A percentile compares a stretch with the other conserved stretches of the same genome.
phyloP scores from a whole-genome alignment of 169 alveolate genomes.

The Eimeria acervulina region DNA sequence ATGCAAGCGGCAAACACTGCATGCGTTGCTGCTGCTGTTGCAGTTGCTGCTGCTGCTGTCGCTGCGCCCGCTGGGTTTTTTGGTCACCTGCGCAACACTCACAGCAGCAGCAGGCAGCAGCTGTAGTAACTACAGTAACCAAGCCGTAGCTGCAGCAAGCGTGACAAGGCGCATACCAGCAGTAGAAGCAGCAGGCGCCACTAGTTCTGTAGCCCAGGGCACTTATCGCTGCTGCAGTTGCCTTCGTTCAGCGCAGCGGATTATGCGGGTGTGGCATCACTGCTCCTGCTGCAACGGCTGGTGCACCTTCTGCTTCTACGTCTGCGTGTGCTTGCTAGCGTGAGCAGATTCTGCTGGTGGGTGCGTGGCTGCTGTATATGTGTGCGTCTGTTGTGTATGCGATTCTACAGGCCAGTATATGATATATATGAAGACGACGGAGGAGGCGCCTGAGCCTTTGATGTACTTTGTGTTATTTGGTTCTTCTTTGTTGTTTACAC shows the following conservation, averaged over 20 bases:
- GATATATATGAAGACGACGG: slow-evolving; percentile 58
- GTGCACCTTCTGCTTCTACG: neutral
- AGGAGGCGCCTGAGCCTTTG: slow-evolving; percentile 68
- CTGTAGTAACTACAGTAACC: neutral
- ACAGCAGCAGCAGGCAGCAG: neutral
- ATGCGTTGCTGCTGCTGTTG: neutral
- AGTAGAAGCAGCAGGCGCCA: neutral
- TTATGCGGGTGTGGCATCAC: neutral
- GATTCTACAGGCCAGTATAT: slow-evolving; percentile 76
- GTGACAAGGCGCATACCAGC: neutral
- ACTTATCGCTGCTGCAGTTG: neutral
- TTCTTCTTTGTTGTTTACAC: slow-evolving; percentile 8
- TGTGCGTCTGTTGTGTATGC: neutral
- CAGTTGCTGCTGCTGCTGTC: neutral
- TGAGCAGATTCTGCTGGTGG: neutral
- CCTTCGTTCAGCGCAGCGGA: neutral
- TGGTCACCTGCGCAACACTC: neutral
- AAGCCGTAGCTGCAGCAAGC: neutral
- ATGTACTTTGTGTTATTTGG: slow-evolving; percentile 70
- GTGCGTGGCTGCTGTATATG: neutral
- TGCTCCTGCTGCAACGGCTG: neutral
- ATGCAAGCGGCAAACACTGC: neutral
- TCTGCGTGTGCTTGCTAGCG: neutral
- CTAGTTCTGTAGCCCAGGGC: neutral
- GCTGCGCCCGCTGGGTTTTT: neutral